phyloP scores from a whole-genome alignment of 2,329 filamentous ascomycete species.

The Metarhizium sp. region DNA sequence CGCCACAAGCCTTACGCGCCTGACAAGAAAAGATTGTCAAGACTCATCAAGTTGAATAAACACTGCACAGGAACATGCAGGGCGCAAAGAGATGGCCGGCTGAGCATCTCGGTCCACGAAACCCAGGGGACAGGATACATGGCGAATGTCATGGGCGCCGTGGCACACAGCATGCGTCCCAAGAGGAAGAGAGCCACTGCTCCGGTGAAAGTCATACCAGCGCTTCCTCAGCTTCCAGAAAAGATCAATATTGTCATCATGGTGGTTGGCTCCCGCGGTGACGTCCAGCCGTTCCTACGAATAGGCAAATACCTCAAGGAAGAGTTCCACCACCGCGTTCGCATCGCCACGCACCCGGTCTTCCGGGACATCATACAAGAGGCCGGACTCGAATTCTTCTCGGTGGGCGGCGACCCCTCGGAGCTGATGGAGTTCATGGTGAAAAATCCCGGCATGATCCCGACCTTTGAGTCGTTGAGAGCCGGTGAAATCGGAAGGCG shows the following conservation, averaged over 20 bases:
- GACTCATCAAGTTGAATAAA: too few species aligned
- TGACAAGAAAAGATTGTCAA: too few species aligned
- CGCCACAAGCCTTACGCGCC: too few species aligned
- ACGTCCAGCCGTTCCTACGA: slow-evolving; percentile 71
- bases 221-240: slow-evolving; percentile 21
- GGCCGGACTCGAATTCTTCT: slow-evolving; percentile 65
- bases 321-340: slow-evolving; percentile 59
- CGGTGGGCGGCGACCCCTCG: slow-evolving; percentile 67
- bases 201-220: too few species aligned
- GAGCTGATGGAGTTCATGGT: slow-evolving; percentile 87
- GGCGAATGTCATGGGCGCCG: too few species aligned
- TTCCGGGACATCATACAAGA: slow-evolving; percentile 69
- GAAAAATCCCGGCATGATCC: slow-evolving; percentile 72
- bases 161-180: too few species aligned
- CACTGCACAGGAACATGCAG: too few species aligned
- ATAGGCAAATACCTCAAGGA: slow-evolving; percentile 65
- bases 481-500: slow-evolving; percentile 62
- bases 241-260: slow-evolving; percentile 71
- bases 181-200: too few species aligned
- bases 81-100: too few species aligned
- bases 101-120: too few species aligned
- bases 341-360: slow-evolving; percentile 69
- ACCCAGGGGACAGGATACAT: too few species aligned
- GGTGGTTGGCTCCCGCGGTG: slow-evolving; percentile 72
- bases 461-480: slow-evolving; percentile 61